Base-by-base conservation (phyloP, 2,329 filamentous ascomycete species). In the Penicillium sumatraense region DNA sequence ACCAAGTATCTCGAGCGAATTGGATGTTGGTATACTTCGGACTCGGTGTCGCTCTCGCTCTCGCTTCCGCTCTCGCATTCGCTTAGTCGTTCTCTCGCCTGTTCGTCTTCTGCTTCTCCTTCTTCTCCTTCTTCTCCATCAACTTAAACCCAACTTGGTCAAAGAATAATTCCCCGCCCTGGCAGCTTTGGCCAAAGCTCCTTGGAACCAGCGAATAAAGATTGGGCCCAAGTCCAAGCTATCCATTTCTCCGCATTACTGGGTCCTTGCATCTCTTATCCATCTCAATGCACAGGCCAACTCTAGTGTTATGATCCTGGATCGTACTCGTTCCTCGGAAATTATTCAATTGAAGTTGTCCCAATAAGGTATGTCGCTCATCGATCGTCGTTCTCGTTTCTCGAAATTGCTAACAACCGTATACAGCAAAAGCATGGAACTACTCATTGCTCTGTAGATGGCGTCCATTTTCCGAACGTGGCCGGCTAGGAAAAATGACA, bases 21-120 rank as follows among this genome's bases (percentile, higher is more conserved):
- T 7, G 13, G 21, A 23, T 6, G 20, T 11, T 6, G 16, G 5
- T 41, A 2, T 44, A 27, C 13, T 44, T 44, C 58, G 23, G 38
- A 44, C 35, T 27, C 40, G 40, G 4, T 40, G 18, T 57, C 57
- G 21, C 44, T 48, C 35, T 49, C 51, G 24, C 26, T 48, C 11
- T 46, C 54, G 21, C 24, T 38, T 14, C 26, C 18, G 14, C 21
- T 36, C 27, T n/a, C 45, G n/a, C n/a, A n/a, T 20, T 44, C 16
- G 6, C n/a, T 23, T 13, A 5, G 18, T 20, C n/a, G 5, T 6
- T 38, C 35, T 38, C 35, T n/a, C n/a, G n/a, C n/a, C n/a, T n/a
- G n/a, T 40, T 40, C 36, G 36, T 13, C 11, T 38, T 16, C 14
- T 36, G 5, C 7, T n/a, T 18, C 33, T 10, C 8, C 33, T 9